Percentiles rank a stretch among this genome's conserved stretches.
These are phyloP conservation scores for Didymosphaeria variabile DNA, from an alignment of 2,329 filamentous ascomycete genomes.

Conservation along the genomic window DNA sequence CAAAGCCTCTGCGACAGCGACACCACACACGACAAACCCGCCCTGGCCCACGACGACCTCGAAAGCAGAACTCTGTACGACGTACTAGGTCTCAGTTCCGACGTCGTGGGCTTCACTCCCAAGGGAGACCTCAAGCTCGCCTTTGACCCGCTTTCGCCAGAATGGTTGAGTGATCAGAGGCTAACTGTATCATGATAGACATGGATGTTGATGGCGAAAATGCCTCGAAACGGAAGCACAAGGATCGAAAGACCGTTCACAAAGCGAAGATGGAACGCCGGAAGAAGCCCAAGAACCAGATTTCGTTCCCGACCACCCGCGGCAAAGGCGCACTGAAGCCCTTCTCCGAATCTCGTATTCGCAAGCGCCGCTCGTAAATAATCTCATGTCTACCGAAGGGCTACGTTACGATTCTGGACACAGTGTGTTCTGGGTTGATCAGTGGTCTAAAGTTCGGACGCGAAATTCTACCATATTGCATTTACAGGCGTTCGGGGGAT, in stretches of 20 bases:
- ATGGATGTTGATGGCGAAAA: constrained; percentile 49
- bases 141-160: constrained; percentile 48
- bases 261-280: constrained; percentile 48
- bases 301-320: constrained; percentile 46
- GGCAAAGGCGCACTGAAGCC: constrained; percentile 49
- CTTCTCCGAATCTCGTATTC: constrained; percentile 39
- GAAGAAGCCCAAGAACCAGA: constrained; percentile 50
- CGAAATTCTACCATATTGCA: constrained; percentile 1
- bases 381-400: neutral
- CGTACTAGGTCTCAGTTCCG: constrained; percentile 49
- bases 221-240: constrained; percentile 39
- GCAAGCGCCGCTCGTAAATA: constrained; percentile 37
- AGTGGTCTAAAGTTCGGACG: neutral
- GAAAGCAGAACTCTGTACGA: constrained; percentile 48
- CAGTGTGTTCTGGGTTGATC: neutral
- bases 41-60: constrained; percentile 25
- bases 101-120: constrained; percentile 50
- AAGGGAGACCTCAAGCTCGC: constrained; percentile 46
- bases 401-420: neutral
- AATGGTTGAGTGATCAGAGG: constrained; percentile 43
- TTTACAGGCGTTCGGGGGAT: constrained; percentile 11
- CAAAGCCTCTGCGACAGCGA: constrained; percentile 31
- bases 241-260: constrained; percentile 39
- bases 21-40: constrained; percentile 16
- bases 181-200: constrained; percentile 45